Evolutionary conservation across 2,329 filamentous ascomycete genomes (phyloP), one percentile per base, ranked within the genome.

Genomic region (Ophiostoma sp.): DNA sequence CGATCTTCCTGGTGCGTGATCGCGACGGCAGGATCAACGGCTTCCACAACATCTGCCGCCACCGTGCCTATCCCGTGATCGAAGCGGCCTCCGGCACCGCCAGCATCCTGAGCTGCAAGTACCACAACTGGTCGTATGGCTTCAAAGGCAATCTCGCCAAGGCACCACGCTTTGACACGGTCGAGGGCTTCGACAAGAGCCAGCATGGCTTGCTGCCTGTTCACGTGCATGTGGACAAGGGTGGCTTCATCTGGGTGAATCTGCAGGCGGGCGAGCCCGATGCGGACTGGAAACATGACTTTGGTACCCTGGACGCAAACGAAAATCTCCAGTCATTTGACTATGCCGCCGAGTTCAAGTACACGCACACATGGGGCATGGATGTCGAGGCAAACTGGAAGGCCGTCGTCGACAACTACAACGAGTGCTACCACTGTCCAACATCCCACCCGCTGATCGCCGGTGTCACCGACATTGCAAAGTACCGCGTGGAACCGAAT

Each of bases 381-480:
- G 77, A 79, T 8, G 78, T 81, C 2, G 77, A 80, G 0, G 81
- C 81, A 69, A 83, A 83, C 74, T 84, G 82, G 82, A 84, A 84
- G 74, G 77, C 76, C 4, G 77, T 84, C 8, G 79, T 82, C 31
- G 85, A 87, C 75, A 86, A 86, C 77, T 87, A 84, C 79, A 86
- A 87, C 77, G 85, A 78, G 52, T 78, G 77, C 78, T 87, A 87
- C 77, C 85, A 87, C 78, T 87, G 85, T 76, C 81, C 82, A 50
- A 86, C 83, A 1, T 83, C 84, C 1, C 85, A 86, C 73, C 85
- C 85, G 0, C 81, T 84, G 72, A 82, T 86, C 55, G 81, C 82
- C 11, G 80, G 80, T 9, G 78, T 86, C 4, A 81, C 83, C 33
- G 82, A 86, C 72, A 79, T 86, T n/a, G 79, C 83, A 33, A 82